These are phyloP conservation scores for Gossypium lobatum DNA, from an alignment of 441 rosid genomes.

Conservation along the genomic window DNA sequence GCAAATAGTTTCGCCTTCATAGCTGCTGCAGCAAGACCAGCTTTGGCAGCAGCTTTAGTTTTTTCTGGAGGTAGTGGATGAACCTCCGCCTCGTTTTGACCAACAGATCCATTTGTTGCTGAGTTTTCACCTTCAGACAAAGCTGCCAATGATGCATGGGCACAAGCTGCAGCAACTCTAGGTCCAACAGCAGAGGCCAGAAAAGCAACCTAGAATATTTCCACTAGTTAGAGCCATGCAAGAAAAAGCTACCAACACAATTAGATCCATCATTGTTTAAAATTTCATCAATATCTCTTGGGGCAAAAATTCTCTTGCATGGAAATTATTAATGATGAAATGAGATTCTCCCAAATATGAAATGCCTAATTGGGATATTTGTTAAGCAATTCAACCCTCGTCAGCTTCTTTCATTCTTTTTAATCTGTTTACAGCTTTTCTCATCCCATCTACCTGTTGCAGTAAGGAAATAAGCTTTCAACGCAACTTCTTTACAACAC, in stretches of 20 bases:
- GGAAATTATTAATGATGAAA: background rate
- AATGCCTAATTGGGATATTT: background rate
- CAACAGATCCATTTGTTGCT: slow-evolving; percentile 28
- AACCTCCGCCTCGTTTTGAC: slow-evolving; percentile 44
- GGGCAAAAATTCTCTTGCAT: background rate
- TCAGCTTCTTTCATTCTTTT: background rate
- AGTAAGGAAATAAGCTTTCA: background rate
- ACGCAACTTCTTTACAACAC: background rate
- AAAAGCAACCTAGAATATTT: slow-evolving; percentile 67
- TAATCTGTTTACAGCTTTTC: background rate
- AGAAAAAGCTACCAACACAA: slow-evolving; percentile 11
- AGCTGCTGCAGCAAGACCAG: slow-evolving; percentile 90
- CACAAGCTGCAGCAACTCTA: slow-evolving; percentile 95
- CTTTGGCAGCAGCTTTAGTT: slow-evolving; percentile 70
- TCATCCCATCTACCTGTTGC: background rate
- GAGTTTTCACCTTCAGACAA: slow-evolving; percentile 54
- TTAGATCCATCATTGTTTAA: background rate
- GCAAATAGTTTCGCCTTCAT: slow-evolving; percentile 92
- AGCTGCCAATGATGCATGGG: slow-evolving; percentile 80
- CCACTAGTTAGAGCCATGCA: slow-evolving; percentile 21
- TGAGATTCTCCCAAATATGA: background rate
- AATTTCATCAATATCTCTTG: background rate
- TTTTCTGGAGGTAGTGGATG: slow-evolving; percentile 54
- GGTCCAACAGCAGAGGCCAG: slow-evolving; percentile 96
- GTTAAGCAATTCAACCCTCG: slow-evolving; percentile 1